Base-by-base conservation (phyloP, 345 rosid genomes). In the Gossypium mustelinum region DNA sequence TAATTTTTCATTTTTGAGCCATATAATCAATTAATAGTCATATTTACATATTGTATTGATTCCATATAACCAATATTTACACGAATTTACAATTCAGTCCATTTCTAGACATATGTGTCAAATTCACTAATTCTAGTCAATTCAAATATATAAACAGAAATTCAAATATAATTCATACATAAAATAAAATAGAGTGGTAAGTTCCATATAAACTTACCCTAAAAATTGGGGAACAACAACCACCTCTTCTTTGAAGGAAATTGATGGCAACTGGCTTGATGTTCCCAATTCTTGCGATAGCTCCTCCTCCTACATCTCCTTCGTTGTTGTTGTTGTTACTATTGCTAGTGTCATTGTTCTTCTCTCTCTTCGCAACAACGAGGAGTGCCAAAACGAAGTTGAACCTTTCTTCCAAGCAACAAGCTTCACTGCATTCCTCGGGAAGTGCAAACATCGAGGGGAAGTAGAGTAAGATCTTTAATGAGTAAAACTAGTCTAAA, bases 401-500 rank as follows among this genome's bases (percentile, higher is more conserved):
- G 94, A 79, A 43, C 91, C 94, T 71, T 47, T 86, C 84, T 80
- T 87, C 91, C 90, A 85, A 75, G 82, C 51, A 10, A 74, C 65
- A 0, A 82, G 12, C 17, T 9, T 27, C 64, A 75, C 66, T 0
- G 82, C n/a, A 44, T 80, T 82, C 2, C 83, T 47, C 17, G 77
- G 56, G 18, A 82, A 73, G 55, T 82, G 83, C 0, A 77, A 66
- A 17, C 95, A 87, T 82, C 84, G 85, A 8, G 94, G 97, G 29
- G 98, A 92, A 2, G 87, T 87, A 12, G 98, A 95, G 80, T 90
- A 93, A 29, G 97, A 91, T 76, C 98, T 86, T 75, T 87, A 94
- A 43, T 78, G 88, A 54, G 77, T 8, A 0, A 65, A 52, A 14
- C 34, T 61, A 16, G 62, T 45, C 69, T 68, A 73, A 12, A 82